Percentiles rank a stretch among this genome's conserved stretches.
These are phyloP conservation scores for Isoetes taiwanensis DNA, from an alignment of 75 land plant species.

Conservation along the genomic window DNA sequence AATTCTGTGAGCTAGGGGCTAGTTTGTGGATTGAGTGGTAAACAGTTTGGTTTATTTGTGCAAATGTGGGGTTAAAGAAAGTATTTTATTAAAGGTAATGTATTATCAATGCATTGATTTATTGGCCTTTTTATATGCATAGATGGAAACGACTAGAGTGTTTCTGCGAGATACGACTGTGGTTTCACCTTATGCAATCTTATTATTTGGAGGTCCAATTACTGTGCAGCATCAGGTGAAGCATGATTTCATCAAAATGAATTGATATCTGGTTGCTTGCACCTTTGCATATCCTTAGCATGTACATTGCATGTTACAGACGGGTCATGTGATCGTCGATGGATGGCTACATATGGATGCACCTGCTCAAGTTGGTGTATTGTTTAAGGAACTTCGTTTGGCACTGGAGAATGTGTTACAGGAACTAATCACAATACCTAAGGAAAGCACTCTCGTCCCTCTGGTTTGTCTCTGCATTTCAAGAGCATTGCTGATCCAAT, in stretches of 20 bases:
- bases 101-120: neutral
- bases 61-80: neutral
- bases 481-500: too few relatives aligned
- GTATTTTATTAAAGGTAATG: neutral
- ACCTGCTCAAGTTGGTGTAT: slow-evolving; percentile 81
- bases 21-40: too few relatives aligned
- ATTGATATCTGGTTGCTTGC: too few relatives aligned
- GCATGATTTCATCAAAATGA: too few relatives aligned
- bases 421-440: slow-evolving; percentile 54
- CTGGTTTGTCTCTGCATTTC: too few relatives aligned
- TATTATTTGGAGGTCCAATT: slow-evolving; percentile 79
- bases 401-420: slow-evolving; percentile 56
- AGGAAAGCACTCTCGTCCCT: too few relatives aligned
- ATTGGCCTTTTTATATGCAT: neutral
- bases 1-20: too few relatives aligned
- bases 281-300: neutral
- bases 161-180: slow-evolving; percentile 79
- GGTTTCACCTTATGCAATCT: slow-evolving; percentile 68
- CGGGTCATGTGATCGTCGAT: slow-evolving; percentile 58
- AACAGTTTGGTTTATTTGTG: too few relatives aligned
- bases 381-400: slow-evolving; percentile 71
- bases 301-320: slow-evolving; percentile 30
- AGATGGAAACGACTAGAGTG: slow-evolving; percentile 90
- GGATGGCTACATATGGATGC: slow-evolving; percentile 74
- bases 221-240: slow-evolving; percentile 89